Percentiles rank a stretch among this genome's conserved stretches.
Evolutionary conservation across 2,329 filamentous ascomycete genomes (phyloP).

Genomic region (Colletotrichum plurivorum): DNA sequence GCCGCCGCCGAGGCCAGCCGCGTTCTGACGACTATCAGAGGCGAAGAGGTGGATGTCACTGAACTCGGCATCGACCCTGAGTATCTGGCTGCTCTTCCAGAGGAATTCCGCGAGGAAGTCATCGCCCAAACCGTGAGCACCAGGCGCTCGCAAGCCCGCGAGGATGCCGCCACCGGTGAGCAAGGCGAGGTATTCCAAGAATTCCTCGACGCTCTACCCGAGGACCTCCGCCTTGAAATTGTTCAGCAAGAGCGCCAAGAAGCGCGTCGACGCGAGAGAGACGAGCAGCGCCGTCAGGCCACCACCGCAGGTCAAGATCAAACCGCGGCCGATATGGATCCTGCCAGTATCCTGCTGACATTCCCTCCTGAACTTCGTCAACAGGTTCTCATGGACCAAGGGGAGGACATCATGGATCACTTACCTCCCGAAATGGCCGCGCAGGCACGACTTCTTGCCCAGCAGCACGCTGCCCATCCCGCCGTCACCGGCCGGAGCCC

Average conservation of each 20-base stretch:
- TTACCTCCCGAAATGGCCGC: conserved; percentile 88
- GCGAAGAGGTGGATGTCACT: conserved; percentile 92
- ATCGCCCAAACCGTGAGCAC: conserved; percentile 91
- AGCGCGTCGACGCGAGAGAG: conserved; percentile 87
- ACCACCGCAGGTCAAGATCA: conserved; percentile 67
- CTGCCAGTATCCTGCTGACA: conserved; percentile 91
- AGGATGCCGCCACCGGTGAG: conserved; percentile 78
- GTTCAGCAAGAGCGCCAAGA: conserved; percentile 92
- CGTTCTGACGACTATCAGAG: conserved; percentile 86
- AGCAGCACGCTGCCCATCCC: conserved; percentile 49
- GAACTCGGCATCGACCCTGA: conserved; percentile 94
- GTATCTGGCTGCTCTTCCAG: conserved; percentile 96
- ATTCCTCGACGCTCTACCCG: conserved; percentile 92
- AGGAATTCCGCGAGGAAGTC: conserved; percentile 96
- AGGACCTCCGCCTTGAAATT: conserved; percentile 91
- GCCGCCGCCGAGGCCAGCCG: conserved; percentile 60
- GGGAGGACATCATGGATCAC: conserved; percentile 86
- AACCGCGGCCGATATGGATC: conserved; percentile 82
- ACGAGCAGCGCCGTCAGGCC: conserved; percentile 80
- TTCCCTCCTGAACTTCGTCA: conserved; percentile 88
- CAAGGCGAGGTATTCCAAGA: conserved; percentile 90
- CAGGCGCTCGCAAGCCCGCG: conserved; percentile 81
- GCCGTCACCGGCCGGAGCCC: conserved; percentile 50
- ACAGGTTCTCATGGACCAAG: conserved; percentile 91
- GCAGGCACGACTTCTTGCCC: conserved; percentile 74